These are phyloP conservation scores for Euryodendron excelsum DNA, from an alignment of 148 eudicot genomes.

Conservation along the genomic window DNA sequence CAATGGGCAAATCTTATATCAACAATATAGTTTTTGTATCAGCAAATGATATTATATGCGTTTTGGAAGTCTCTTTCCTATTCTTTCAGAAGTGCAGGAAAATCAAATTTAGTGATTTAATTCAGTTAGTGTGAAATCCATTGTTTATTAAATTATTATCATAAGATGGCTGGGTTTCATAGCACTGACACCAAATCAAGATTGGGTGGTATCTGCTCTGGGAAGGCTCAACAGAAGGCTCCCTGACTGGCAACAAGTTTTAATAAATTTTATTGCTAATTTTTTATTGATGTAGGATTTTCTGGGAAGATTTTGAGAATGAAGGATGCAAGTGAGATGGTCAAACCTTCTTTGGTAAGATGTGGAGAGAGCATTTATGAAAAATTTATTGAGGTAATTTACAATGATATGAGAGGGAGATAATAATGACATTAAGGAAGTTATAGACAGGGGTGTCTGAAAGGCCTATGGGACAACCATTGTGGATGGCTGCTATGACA, in stretches of 20 bases:
- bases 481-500: background rate
- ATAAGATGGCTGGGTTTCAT: background rate
- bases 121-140: background rate
- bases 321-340: background rate
- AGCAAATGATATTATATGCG: background rate
- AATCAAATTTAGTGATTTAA: background rate
- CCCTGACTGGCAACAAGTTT: background rate
- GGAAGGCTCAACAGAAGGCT: background rate
- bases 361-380: background rate
- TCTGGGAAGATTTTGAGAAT: background rate
- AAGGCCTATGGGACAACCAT: background rate
- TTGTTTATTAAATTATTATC: background rate
- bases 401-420: background rate
- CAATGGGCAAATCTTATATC: background rate
- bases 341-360: background rate
- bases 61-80: background rate
- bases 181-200: background rate
- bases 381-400: background rate
- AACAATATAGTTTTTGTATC: background rate
- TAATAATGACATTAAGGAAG: background rate
- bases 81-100: background rate
- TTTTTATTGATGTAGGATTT: background rate
- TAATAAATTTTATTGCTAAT: background rate
- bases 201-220: background rate
- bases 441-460: background rate